Evolutionary conservation across 148 eudicot genomes (phyloP).

Genomic region (Mesembryanthemum crystallinum): DNA sequence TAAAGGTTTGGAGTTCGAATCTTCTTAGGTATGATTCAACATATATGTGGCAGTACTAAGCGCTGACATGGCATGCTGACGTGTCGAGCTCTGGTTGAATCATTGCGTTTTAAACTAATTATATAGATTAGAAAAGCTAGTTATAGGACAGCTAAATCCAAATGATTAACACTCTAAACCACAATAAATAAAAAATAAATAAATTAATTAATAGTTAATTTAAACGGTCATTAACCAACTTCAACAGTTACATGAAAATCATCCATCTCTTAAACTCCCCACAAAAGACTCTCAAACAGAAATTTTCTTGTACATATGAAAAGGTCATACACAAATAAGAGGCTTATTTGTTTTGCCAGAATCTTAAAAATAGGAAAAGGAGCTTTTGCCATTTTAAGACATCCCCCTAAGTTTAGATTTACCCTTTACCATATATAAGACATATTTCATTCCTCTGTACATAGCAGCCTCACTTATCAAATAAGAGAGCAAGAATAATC

Average conservation of each 20-base stretch:
- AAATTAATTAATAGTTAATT: neutral
- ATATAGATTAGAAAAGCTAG: too few relatives aligned
- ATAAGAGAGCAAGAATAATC: slow-evolving; percentile 17
- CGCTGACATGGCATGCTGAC: too few relatives aligned
- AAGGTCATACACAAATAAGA: slow-evolving; percentile 11
- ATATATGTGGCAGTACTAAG: too few relatives aligned
- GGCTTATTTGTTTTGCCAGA: slow-evolving; percentile 10
- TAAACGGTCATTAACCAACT: slow-evolving; percentile 11
- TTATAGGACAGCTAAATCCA: too few relatives aligned
- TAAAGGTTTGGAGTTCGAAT: too few relatives aligned
- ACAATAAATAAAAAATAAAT: neutral
- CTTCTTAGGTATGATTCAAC: too few relatives aligned
- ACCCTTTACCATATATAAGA: slow-evolving; percentile 13
- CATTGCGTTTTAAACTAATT: too few relatives aligned
- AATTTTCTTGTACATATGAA: neutral
- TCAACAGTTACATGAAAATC: neutral
- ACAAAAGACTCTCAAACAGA: neutral
- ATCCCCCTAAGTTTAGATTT: slow-evolving; percentile 21
- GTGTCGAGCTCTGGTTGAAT: too few relatives aligned
- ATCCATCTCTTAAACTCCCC: neutral
- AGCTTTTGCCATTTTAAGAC: slow-evolving; percentile 4
- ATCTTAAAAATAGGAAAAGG: slow-evolving; percentile 24
- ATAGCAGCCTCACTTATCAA: slow-evolving; percentile 25
- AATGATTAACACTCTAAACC: too few relatives aligned
- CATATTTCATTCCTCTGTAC: neutral